Conservation (phyloP, 2,329 filamentous ascomycete genomes). For the Domatiomyces catenatus region DNA sequence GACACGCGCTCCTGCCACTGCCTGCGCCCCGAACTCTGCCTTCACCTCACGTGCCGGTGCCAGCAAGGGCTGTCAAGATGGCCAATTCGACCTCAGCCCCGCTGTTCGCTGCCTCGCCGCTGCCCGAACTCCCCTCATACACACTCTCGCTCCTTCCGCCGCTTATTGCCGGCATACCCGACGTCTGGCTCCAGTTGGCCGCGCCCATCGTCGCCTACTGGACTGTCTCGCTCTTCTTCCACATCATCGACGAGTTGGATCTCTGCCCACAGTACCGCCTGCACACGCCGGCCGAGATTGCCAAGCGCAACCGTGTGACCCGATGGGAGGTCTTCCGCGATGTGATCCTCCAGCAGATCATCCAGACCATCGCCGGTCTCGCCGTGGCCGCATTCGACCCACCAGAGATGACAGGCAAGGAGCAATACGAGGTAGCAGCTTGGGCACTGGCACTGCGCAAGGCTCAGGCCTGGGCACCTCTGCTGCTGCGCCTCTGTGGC, state of each 20-base stretch:
- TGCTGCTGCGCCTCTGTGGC: constrained; percentile 54
- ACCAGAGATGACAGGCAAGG: constrained; percentile 56
- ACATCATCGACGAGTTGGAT: constrained; percentile 71
- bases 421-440: constrained; percentile 72
- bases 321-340: constrained; percentile 77
- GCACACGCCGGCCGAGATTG: constrained; percentile 83
- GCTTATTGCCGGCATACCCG: constrained; percentile 62
- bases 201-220: constrained; percentile 78
- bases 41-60: not conserved
- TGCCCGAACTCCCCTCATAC: constrained; percentile 79
- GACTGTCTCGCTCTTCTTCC: constrained; percentile 70
- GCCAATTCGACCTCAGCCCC: constrained; percentile 7
- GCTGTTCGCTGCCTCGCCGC: constrained; percentile 22
- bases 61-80: constrained; percentile 9
- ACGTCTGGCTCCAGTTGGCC: constrained; percentile 62
- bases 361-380: constrained; percentile 62
- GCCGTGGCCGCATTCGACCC: constrained; percentile 57
- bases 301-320: constrained; percentile 72
- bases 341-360: constrained; percentile 78
- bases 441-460: constrained; percentile 75
- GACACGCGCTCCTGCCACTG: not conserved
- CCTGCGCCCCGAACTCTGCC: not conserved
- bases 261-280: constrained; percentile 81
- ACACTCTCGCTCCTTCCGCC: constrained; percentile 53
- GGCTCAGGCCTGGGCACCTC: constrained; percentile 62